Base-by-base conservation (phyloP, 805 yeast genomes). In the Hanseniaspora occidentalis region DNA sequence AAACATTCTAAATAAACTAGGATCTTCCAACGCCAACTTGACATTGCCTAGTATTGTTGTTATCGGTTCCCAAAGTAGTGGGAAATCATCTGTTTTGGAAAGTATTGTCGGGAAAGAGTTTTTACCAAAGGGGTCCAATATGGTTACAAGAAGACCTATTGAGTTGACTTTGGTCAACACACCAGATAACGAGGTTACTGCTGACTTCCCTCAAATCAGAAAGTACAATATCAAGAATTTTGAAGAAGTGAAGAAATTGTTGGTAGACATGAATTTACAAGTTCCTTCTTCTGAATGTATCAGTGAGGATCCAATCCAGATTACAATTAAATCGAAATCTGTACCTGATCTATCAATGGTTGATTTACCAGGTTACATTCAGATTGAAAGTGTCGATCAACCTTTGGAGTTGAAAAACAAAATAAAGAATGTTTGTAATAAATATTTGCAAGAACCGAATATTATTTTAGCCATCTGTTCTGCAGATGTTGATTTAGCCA, bases 21-120 rank as follows among this genome's bases (percentile, higher is more conserved):
- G 85, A 50, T 77, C 79, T 42, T 66, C 74, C 0, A 65, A 80
- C 5, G 85, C 84, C 27, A 73, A 84, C 10, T 66, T 92, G 37
- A 84, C 79, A 49, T 66, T 92, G 33, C 98, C 98, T 2, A 82
- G 96, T 0, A 92, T 92, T 51, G 97, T 92, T 23, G 98, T 92
- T 2, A 75, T 92, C 46, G 99, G 99, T 0, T 89, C 97, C 1
- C 99, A 92, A 64, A 83, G 95, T 6, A 84, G 95, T 34, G 99
- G 99, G 35, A 92, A 92, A 59, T 85, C 96, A 0, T 89, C 97
- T 1, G 98, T 92, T 1, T 69, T 92, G 37, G 98, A 92, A 58
- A 75, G 96, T 6, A 83, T 92, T 43, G 99, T 92, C 4, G 99
- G 99, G n/a, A 95, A 84, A 50, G 96, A 92, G 57, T 92, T 92